These are phyloP conservation scores for Spiraea crenata DNA, from an alignment of 331 rosid species.

Conservation along the genomic window DNA sequence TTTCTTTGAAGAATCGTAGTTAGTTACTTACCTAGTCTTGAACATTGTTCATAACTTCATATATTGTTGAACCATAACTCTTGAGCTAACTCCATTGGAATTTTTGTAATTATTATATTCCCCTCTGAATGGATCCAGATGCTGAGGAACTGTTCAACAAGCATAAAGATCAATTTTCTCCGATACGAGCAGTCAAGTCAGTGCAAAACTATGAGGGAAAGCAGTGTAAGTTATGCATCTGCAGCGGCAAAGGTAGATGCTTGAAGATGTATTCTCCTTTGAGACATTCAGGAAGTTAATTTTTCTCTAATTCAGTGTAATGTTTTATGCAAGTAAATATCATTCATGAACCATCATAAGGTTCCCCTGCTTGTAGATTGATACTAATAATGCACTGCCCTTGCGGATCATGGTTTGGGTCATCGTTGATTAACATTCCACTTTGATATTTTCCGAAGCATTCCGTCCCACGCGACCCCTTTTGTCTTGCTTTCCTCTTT, in stretches of 20 bases:
- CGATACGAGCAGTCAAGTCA: slow-evolving; percentile 91
- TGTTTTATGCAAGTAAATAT: slow-evolving; percentile 5
- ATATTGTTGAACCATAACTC: background rate
- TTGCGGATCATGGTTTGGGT: background rate
- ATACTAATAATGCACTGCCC: background rate
- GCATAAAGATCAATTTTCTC: slow-evolving; percentile 71
- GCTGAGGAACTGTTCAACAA: slow-evolving; percentile 65
- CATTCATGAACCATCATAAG: background rate
- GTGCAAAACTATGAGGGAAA: slow-evolving; percentile 74
- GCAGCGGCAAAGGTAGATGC: slow-evolving; percentile 81
- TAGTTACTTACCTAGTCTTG: background rate
- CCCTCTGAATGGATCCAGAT: slow-evolving; percentile 53
- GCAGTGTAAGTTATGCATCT: slow-evolving; percentile 98
- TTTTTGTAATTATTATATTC: background rate
- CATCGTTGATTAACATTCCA: background rate
- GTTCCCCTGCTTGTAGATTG: slow-evolving; percentile 11
- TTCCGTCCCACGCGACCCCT: too few species aligned
- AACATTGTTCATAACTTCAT: background rate
- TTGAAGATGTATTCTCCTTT: slow-evolving; percentile 41
- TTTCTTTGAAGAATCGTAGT: background rate
- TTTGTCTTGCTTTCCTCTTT: too few species aligned
- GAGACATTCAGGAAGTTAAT: slow-evolving; percentile 24
- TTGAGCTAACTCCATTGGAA: background rate
- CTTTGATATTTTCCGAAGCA: too few species aligned
- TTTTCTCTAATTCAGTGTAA: slow-evolving; percentile 25